Percentiles rank a stretch among this genome's conserved stretches.
phyloP scores from a whole-genome alignment of 352 stramenopile genomes.

The Phytopythium vexans region DNA sequence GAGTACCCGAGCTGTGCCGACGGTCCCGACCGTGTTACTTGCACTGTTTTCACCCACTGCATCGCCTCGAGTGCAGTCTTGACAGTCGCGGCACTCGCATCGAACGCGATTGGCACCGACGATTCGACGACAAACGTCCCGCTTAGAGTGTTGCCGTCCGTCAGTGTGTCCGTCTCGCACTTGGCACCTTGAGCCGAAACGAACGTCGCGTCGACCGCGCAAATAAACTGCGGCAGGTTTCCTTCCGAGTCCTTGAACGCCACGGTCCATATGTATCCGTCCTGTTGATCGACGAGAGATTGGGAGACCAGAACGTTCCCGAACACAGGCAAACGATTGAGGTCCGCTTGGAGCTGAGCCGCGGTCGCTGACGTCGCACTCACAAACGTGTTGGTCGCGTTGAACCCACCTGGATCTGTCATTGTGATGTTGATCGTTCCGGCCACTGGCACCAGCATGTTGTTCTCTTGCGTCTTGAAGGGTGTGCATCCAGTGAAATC shows the following conservation, averaged over 20 bases:
- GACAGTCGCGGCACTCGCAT: slow-evolving; percentile 42
- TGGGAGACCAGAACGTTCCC: slow-evolving; percentile 54
- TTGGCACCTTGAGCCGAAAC: slow-evolving; percentile 13
- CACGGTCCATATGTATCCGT: slow-evolving; percentile 73
- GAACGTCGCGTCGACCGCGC: slow-evolving; percentile 44
- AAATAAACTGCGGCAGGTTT: slow-evolving; percentile 74
- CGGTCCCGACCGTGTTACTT: slow-evolving; percentile 44
- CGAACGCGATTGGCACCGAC: slow-evolving; percentile 51
- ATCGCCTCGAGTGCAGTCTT: slow-evolving; percentile 56
- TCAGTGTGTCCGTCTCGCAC: slow-evolving; percentile 63
- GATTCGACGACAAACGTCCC: slow-evolving; percentile 71
- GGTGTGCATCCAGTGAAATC: slow-evolving; percentile 20
- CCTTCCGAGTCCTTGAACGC: slow-evolving; percentile 67
- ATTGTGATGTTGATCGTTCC: slow-evolving; percentile 28
- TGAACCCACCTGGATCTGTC: slow-evolving; percentile 51
- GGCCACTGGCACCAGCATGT: slow-evolving; percentile 47
- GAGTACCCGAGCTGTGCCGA: slow-evolving; percentile 62
- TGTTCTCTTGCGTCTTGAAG: slow-evolving; percentile 70
- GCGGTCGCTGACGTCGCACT: slow-evolving; percentile 34
- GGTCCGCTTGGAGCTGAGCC: slow-evolving; percentile 36
- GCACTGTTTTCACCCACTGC: slow-evolving; percentile 54
- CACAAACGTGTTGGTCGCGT: slow-evolving; percentile 47
- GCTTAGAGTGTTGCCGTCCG: slow-evolving; percentile 69
- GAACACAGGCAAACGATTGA: slow-evolving; percentile 58
- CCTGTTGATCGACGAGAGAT: slow-evolving; percentile 62